Evolutionary conservation across 352 stramenopile species (phyloP), one percentile per base, ranked within the genome.

Genomic region (Phytopythium chamaehyphon): DNA sequence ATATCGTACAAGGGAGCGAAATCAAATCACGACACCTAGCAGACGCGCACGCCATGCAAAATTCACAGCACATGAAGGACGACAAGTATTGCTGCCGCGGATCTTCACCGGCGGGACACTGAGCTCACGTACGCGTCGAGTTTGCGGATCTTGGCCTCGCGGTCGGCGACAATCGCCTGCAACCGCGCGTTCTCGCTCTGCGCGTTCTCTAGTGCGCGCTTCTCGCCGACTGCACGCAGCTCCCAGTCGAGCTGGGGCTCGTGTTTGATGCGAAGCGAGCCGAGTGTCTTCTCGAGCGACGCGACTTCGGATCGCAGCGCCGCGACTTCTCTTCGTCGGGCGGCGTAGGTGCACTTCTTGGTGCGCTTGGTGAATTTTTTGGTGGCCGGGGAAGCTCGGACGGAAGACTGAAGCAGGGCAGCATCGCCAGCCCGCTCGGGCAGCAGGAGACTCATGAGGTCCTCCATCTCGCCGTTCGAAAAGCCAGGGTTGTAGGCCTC

Each of bases 281-380:
- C 63, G 2, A 85, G 59, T 37, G 66, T 58, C 24, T 45, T 61
- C 35, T 82, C 66, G 16, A 85, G 69, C 15, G 57, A 37, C 31
- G 62, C 51, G 2, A 61, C 62, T 47, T 80, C 60, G 4, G 60
- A 33, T 1, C 73, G 66, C 10, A 85, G 66, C 21, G 67, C 58
- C 24, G 66, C 63, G 23, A 80, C 71, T 49, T 85, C 73, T 47
- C 62, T 71, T 62, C 75, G 56, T 69, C 73, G 66, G 48, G 73
- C 66, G 3, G 71, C 73, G 57, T 85, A 85, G 1, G 73, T 85
- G 69, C 73, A 85, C 47, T 85, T 85, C 40, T 80, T 81, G 40
- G 53, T 66, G 43, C 66, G 64, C 42, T 71, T 75, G 19, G 40
- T 44, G 19, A 60, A 31, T 44, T 77, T 76, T 54, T 62, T 67